Base-by-base conservation (phyloP, 2,329 filamentous ascomycete species). In the Didymella glomerata region DNA sequence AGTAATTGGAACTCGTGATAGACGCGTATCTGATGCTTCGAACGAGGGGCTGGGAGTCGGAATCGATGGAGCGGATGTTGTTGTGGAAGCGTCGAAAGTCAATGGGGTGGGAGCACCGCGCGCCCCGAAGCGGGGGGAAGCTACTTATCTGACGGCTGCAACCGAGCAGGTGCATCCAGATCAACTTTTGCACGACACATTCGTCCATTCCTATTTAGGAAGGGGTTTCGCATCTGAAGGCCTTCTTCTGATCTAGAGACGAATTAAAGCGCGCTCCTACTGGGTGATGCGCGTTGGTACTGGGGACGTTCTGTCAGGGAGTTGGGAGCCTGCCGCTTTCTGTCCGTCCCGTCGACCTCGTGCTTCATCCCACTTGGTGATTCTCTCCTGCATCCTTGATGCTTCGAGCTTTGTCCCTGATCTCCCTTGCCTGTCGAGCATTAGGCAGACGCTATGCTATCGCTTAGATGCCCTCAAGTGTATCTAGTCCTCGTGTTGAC, bases 151-250 rank as follows among this genome's bases (percentile, higher is more conserved):
- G 62, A 59, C 61, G 67, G 63, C 63, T 65, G 63, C 58, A 69
- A 69, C 65, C 66, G 62, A 66, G 64, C 60, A 60, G 48, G 63
- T 62, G 57, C 59, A 64, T 62, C 59, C 66, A 73, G 72, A 74
- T 74, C 72, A 74, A 71, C 66, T 67, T 60, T 63, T 54, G 62
- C 57, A 54, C 61, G 63, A 55, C 61, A 57, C 48, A 61, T 48
- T 61, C 62, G 63, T 68, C 71, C 68, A 68, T 66, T 64, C 71
- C 68, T 64, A 56, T 62, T 69, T 68, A 69, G 71, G 71, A 71
- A 73, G 67, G 69, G 67, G 68, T 68, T 58, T 63, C 55, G 42
- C 65, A 60, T 60, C 62, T 40, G 61, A 61, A 57, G 58, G 61
- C 55, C 61, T 65, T 61, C 41, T 65, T 64, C 68, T 69, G 68